Evolutionary conservation across 2,329 filamentous ascomycete species (phyloP), one percentile per base, ranked within the genome.

Genomic region (Paradendryphiella salina): DNA sequence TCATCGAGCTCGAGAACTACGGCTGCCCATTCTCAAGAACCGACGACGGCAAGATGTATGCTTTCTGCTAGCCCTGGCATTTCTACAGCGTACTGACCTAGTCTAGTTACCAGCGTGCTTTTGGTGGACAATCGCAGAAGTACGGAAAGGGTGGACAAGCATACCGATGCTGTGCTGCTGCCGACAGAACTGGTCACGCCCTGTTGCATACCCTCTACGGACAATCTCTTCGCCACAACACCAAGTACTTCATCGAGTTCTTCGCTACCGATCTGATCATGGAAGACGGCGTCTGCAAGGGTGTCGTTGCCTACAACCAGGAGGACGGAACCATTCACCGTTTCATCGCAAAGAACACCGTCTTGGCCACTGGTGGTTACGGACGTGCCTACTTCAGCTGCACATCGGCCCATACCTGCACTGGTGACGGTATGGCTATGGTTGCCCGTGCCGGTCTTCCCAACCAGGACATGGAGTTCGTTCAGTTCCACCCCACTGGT

Each of bases 221-320:
- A 69, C 93, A 96, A 80, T 96, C 92, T 46, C 85, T 97, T 56
- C 84, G 90, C 73, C 91, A 97, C 83, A 96, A 96, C 83, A 96
- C 93, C 72, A 96, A 96, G 82, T 99, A 96, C 84, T 97, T 99
- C 79, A 96, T 99, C 76, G 94, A 97, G 79, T 97, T 92, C 83
- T 99, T 97, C 75, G 94, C 92, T 67, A 84, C 96, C 63, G 94
- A 97, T 74, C 80, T 97, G 76, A 88, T 99, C 69, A 97, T 97
- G 94, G 88, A 96, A 79, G 89, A 95, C 69, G 93, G 93, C 55
- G 89, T 93, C 76, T 97, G 93, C 82, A 92, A 92, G 64, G 94
- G 94, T 84, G 89, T 97, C 63, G 82, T 97, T 63, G 93, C 93
- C 53, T 96, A 96, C 80, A 97, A 96, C 84, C 92, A 96, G 79